Conservation (phyloP, 805 yeast species). For the Wickerhamomyces sydowiorum region DNA sequence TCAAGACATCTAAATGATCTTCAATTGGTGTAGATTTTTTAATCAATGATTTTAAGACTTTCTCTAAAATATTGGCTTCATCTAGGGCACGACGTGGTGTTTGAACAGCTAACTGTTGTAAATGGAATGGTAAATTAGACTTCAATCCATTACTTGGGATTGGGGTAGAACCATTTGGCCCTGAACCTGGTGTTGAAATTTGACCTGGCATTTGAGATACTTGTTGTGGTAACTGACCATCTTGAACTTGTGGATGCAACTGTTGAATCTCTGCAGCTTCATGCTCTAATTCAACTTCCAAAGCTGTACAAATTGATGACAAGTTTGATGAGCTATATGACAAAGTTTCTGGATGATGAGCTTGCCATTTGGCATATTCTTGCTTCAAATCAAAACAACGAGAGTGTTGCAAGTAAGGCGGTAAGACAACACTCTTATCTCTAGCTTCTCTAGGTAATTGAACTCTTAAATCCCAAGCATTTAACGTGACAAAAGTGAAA, state of each 20-base stretch:
- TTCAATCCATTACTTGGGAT: background rate
- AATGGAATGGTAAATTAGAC: constrained; percentile 15
- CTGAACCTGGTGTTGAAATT: constrained; percentile 8
- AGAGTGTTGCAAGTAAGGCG: constrained; percentile 71
- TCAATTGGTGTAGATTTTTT: constrained; percentile 41
- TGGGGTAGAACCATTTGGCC: background rate
- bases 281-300: constrained; percentile 20
- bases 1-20: constrained; percentile 49
- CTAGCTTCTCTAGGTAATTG: constrained; percentile 77
- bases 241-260: background rate
- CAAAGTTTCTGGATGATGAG: constrained; percentile 47
- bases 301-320: constrained; percentile 21
- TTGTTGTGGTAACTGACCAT: constrained; percentile 3
- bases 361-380: constrained; percentile 72
- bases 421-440: constrained; percentile 66
- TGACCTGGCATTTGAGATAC: background rate
- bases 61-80: constrained; percentile 39
- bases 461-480: constrained; percentile 69
- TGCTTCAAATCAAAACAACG: constrained; percentile 67
- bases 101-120: constrained; percentile 8
- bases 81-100: constrained; percentile 37
- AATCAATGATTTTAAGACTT: constrained; percentile 40
- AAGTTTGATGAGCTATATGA: constrained; percentile 25
- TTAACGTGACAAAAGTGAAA: constrained; percentile 61
- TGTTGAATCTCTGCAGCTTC: background rate